Percentiles rank a stretch among this genome's conserved stretches.
Conservation (phyloP, 345 rosid genomes). For the Carallia brachiata region DNA sequence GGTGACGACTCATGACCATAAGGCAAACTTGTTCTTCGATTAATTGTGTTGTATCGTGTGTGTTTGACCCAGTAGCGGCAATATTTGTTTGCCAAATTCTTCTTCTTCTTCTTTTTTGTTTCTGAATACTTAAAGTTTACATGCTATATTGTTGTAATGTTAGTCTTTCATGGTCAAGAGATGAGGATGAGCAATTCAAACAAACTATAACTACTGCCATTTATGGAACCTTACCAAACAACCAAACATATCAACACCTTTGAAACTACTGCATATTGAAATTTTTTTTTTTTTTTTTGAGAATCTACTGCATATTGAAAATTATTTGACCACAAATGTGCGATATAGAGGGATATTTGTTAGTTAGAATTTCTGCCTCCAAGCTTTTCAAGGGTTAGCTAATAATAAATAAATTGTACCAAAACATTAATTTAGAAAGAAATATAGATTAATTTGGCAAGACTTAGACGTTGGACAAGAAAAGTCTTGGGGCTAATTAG, state of each 20-base stretch:
- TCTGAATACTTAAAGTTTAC: no score
- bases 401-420: neutral
- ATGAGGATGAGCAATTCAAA: conserved; percentile 30
- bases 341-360: no score
- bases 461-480: neutral
- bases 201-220: conserved; percentile 34
- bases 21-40: no score
- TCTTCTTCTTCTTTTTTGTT: no score
- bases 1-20: no score
- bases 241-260: neutral
- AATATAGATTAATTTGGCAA: neutral
- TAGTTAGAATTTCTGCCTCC: neutral
- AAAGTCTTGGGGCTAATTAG: conserved; percentile 8
- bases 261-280: neutral
- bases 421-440: neutral
- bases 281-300: no score
- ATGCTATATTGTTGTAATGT: neutral
- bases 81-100: no score
- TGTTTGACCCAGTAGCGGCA: no score
- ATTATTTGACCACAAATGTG: conserved; percentile 12
- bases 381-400: neutral
- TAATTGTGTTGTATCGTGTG: no score
- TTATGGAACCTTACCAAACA: conserved; percentile 36
- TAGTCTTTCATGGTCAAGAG: conserved; percentile 13
- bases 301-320: no score